Base-by-base conservation (phyloP, 352 stramenopile genomes). In the Pythium scleroteichum region DNA sequence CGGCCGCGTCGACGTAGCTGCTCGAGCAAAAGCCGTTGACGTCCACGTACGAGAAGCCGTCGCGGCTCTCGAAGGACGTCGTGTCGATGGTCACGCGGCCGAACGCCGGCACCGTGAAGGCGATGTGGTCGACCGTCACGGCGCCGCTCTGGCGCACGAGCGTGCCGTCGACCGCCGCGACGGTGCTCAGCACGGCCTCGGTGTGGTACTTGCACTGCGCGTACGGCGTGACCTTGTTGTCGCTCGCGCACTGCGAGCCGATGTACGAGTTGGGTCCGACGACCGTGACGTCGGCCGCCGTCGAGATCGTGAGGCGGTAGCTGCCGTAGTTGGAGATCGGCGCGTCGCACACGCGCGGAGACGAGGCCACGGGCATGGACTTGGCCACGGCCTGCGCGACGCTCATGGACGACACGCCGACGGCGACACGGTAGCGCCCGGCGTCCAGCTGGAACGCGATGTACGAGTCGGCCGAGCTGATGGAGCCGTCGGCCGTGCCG, bases 241-340 rank as follows among this genome's bases (percentile, higher is more conserved):
- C 53, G 17, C 65, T 52, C 1, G 59, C 51, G 57, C 82, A 91
- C 32, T 91, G 79, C 23, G 66, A 82, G 40, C 79, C 82, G 45
- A 91, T 90, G 73, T 90, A 89, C 47, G 57, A 79, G 16, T 66
- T 67, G 1, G 76, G 76, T 1, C 65, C 54, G 12, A 41, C 53
- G 14, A 75, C 75, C 6, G 57, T 67, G 27, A 89, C 59, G 1
- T 57, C 53, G 3, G 64, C 67, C 0, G 58, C 71, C 16, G 74
- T 76, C 0, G 66, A 75, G 59, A 90, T 72, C 0, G 79, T 89
- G 13, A 89, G 59, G 9, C 75, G 70, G 56, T 90, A 90, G 71
- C 48, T 92, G 29, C 82, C 82, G 41, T 87, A 90, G 58, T 85
- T 88, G 19, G 78, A 86, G 12, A 81, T 67, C n/a, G 51, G 49